phyloP scores from a whole-genome alignment of 2,329 filamentous ascomycete species.

The Stemphylium beticola region DNA sequence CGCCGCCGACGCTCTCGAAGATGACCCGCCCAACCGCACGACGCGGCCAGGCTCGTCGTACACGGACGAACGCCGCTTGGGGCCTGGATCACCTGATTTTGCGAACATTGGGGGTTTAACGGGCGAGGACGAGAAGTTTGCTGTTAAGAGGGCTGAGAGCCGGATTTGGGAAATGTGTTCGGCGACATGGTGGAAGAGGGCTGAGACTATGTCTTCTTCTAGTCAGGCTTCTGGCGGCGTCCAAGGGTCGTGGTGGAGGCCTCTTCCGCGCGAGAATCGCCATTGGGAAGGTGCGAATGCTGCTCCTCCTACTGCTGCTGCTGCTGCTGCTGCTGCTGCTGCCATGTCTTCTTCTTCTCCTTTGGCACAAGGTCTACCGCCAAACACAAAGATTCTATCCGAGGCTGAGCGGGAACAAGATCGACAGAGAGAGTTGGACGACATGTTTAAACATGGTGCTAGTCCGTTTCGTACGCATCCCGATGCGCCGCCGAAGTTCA shows the following conservation, averaged over 20 bases:
- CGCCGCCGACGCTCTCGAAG: conserved; percentile 55
- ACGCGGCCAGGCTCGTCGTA: conserved; percentile 32
- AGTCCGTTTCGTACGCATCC: conserved; percentile 54
- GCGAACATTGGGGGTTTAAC: conserved; percentile 71
- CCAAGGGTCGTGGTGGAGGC: conserved; percentile 69
- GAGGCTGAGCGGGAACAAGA: conserved; percentile 29
- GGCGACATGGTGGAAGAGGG: conserved; percentile 71
- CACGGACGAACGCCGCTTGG: conserved; percentile 35
- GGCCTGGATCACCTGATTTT: conserved; percentile 61
- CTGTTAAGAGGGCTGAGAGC: conserved; percentile 77
- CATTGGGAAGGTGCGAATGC: conserved; percentile 70
- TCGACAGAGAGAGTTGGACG: conserved; percentile 29
- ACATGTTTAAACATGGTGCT: conserved; percentile 52
- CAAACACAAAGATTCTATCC: conserved; percentile 23
- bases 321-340: not conserved
- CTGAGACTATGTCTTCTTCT: conserved; percentile 67
- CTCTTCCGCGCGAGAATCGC: conserved; percentile 66
- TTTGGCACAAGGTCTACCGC: conserved; percentile 7
- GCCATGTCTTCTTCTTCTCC: not conserved
- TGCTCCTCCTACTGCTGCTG: not conserved
- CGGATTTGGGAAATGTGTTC: conserved; percentile 85
- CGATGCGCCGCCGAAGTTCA: conserved; percentile 59
- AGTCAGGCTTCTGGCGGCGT: conserved; percentile 45
- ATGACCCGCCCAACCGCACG: conserved; percentile 55
- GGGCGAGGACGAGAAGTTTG: conserved; percentile 81